A percentile compares a stretch with the other conserved stretches of the same genome.
Evolutionary conservation across 2,329 filamentous ascomycete species (phyloP).

Genomic region (Bipolaris bicolor): DNA sequence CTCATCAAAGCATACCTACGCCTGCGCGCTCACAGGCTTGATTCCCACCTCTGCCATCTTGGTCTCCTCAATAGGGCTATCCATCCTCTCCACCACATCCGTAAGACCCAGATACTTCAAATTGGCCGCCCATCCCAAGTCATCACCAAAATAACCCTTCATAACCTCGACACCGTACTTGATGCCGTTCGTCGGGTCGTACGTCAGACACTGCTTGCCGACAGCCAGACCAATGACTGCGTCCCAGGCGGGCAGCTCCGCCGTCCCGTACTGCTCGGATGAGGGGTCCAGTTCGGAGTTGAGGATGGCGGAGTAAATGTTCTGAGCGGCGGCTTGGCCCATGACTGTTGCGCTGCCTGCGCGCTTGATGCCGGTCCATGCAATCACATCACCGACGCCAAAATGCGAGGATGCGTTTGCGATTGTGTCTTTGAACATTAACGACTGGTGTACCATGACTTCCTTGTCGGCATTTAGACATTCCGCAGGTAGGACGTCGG

Average conservation of each 20-base stretch:
- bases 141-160: constrained; percentile 69
- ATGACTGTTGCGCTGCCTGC: constrained; percentile 77
- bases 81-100: constrained; percentile 39
- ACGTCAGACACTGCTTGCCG: constrained; percentile 71
- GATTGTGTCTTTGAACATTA: constrained; percentile 61
- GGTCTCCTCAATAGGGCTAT: constrained; percentile 23
- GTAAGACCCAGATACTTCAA: constrained; percentile 44
- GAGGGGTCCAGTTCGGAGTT: constrained; percentile 36
- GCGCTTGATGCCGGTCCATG: constrained; percentile 80
- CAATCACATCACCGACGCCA: constrained; percentile 71
- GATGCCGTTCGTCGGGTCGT: constrained; percentile 63
- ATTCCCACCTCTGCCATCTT: constrained; percentile 39
- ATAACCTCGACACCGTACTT: constrained; percentile 67
- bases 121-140: constrained; percentile 61
- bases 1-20: constrained; percentile 9
- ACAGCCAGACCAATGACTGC: constrained; percentile 73
- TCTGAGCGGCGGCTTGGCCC: constrained; percentile 69
- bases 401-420: constrained; percentile 68
- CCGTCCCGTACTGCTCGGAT: constrained; percentile 24
- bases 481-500: constrained; percentile 65
- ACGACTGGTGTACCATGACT: constrained; percentile 63
- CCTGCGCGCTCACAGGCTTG: constrained; percentile 36
- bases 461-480: constrained; percentile 69
- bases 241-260: constrained; percentile 43
- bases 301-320: constrained; percentile 52